Evolutionary conservation across 169 alveolate species (phyloP).

Genomic region (Ichthyophthirius multifiliis): DNA sequence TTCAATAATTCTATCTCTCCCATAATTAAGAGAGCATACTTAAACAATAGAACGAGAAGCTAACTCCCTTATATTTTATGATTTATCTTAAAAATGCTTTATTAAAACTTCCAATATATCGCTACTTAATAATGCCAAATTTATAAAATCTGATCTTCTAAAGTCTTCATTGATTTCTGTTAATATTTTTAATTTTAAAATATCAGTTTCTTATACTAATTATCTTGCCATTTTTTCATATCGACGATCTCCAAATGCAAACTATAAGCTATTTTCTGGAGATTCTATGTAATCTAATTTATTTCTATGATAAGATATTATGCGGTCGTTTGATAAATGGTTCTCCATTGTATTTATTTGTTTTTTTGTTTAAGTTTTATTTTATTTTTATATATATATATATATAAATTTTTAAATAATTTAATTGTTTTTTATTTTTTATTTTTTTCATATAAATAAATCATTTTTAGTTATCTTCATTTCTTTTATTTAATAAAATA

Average conservation of each 20-base stretch:
- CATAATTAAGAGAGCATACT: constrained; percentile 21
- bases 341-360: constrained; percentile 16
- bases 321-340: constrained; percentile 21
- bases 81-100: constrained; percentile 22
- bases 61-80: constrained; percentile 24
- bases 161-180: constrained; percentile 41
- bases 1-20: constrained; percentile 38
- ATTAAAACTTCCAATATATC: constrained; percentile 32
- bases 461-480: too few relatives aligned
- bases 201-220: constrained; percentile 15
- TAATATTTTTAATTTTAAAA: constrained; percentile 28
- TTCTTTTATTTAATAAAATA: too few relatives aligned
- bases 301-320: constrained; percentile 43
- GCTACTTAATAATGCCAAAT: constrained; percentile 26
- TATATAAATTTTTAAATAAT: too few relatives aligned
- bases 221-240: constrained; percentile 37
- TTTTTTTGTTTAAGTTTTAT: too few relatives aligned
- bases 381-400: too few relatives aligned
- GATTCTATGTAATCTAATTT: constrained; percentile 33
- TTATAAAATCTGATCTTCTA: constrained; percentile 34
- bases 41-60: constrained; percentile 39
- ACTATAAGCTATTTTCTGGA: constrained; percentile 33
- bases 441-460: too few relatives aligned
- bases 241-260: constrained; percentile 44
- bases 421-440: too few relatives aligned